Evolutionary conservation across 2,329 filamentous ascomycete species (phyloP), one percentile per base, ranked within the genome.

Genomic region (Hypoxylon sp.): DNA sequence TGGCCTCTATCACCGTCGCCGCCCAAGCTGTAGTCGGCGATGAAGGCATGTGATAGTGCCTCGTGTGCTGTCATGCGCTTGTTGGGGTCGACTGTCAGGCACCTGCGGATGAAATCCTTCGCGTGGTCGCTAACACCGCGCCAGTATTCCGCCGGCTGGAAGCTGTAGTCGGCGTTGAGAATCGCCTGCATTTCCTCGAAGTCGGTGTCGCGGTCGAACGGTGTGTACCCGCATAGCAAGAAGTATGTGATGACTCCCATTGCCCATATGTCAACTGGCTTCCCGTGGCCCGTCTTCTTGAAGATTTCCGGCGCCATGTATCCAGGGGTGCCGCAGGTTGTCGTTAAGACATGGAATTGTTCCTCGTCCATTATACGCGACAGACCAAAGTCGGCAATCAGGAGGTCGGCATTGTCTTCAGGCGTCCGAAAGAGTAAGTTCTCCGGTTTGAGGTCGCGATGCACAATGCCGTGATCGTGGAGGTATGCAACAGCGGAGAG

Each of bases 271-370:
- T 99, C 96, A 55, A 99, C 96, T 72, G 96, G 94, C 80, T 98
- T 99, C 68, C 96, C 96, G 78, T 99, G 96, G 24, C 96, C 96
- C 6, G 91, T 94, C 84, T 99, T 99, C 80, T 97, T 97, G 82
- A 99, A 99, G 74, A 99, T 99, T 79, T 99, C 96, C 20, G 96
- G 96, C 1, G 96, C 96, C 96, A 99, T 99, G 80, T 99, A 99
- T 50, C 96, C 96, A 2, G 96, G 96, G 1, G 96, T 99, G 64
- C 96, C 96, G 78, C 96, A 99, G 1, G 96, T 99, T 0, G 96
- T 99, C 9, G 96, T 99, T 67, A 99, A 83, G 28, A 98, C 95
- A 77, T 98, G 96, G 79, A 98, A 98, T 77, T 97, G 93, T 80
- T 97, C 93, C 80, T 98, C 96, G 76, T 99, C 96, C 95, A 99